Evolutionary conservation across 257 asterid species (phyloP).

Genomic region (Fraxinus cuspidata): DNA sequence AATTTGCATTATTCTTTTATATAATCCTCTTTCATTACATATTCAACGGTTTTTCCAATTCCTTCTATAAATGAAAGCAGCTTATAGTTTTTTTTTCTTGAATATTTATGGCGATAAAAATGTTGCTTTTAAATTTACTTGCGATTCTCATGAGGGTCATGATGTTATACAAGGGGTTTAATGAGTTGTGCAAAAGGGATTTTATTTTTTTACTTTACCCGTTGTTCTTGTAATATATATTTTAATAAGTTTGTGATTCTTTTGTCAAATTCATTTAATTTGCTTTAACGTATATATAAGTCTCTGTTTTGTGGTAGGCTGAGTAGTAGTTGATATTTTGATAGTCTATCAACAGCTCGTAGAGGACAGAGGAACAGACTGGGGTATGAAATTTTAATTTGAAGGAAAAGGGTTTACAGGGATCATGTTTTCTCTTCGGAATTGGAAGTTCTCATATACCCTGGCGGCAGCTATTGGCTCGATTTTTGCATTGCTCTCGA

Average conservation of each 20-base stretch:
- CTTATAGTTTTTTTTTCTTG: neutral
- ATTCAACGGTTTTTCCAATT: neutral
- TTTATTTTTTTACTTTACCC: no score
- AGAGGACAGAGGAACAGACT: conserved; percentile 15
- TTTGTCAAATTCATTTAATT: neutral
- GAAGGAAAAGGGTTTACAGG: conserved; percentile 31
- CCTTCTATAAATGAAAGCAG: neutral
- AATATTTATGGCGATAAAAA: neutral
- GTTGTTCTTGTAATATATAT: neutral
- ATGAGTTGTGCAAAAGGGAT: no score
- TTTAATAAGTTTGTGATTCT: conserved; percentile 17
- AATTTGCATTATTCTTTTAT: neutral
- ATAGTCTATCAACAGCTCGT: conserved; percentile 9
- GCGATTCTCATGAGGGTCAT: neutral
- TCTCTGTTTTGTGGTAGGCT: conserved; percentile 22
- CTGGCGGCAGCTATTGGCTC: conserved; percentile 60
- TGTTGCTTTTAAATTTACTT: neutral
- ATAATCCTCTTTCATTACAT: conserved; percentile 14
- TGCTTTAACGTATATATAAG: conserved; percentile 27
- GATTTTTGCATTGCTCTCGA: conserved; percentile 59
- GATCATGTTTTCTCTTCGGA: conserved; percentile 77
- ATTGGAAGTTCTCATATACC: conserved; percentile 91
- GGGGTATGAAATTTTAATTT: neutral
- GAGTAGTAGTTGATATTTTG: conserved; percentile 16
- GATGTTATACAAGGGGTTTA: neutral